A percentile compares a stretch with the other conserved stretches of the same genome.
Evolutionary conservation across 495 filamentous ascomycete genomes (phyloP).

Genomic region (Chaetomium cochliodes): DNA sequence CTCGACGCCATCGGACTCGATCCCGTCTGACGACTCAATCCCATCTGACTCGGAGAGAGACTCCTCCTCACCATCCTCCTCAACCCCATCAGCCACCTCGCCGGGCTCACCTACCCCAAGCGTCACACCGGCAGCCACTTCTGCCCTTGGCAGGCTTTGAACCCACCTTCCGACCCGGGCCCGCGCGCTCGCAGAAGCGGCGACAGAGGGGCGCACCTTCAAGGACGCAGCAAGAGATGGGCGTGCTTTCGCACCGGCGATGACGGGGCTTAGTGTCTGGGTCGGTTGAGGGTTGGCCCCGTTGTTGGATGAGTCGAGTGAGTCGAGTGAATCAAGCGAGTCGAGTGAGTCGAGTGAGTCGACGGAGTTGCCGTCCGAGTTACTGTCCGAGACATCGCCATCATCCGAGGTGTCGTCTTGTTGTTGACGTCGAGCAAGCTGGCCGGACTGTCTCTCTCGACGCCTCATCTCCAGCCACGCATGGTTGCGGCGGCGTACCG

Average conservation of each 20-base stretch:
- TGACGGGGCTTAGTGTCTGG: neutral
- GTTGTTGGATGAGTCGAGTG: constrained; percentile 7
- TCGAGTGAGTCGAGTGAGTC: neutral
- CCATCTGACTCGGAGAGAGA: constrained; percentile 1
- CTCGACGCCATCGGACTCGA: constrained; percentile 13
- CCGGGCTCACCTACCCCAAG: constrained; percentile 4
- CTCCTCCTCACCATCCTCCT: neutral
- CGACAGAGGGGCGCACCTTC: neutral
- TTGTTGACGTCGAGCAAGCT: constrained; percentile 18
- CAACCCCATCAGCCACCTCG: neutral
- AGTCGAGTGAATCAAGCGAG: neutral
- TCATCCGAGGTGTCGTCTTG: constrained; percentile 10
- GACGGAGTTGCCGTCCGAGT: neutral
- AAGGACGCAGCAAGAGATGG: neutral
- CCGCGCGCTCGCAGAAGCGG: neutral
- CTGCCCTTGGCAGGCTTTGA: neutral
- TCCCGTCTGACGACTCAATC: constrained; percentile 7
- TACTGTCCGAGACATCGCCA: neutral
- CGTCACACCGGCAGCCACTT: constrained; percentile 2
- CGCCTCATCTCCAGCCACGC: constrained; percentile 25
- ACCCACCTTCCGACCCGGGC: neutral
- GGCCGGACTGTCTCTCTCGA: constrained; percentile 6
- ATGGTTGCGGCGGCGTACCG: constrained; percentile 25
- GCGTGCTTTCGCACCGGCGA: neutral
- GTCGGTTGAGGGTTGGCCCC: neutral